Evolutionary conservation across 2,329 filamentous ascomycete species (phyloP), one percentile per base, ranked within the genome.

Genomic region (Cylindrodendrum hubeiense): DNA sequence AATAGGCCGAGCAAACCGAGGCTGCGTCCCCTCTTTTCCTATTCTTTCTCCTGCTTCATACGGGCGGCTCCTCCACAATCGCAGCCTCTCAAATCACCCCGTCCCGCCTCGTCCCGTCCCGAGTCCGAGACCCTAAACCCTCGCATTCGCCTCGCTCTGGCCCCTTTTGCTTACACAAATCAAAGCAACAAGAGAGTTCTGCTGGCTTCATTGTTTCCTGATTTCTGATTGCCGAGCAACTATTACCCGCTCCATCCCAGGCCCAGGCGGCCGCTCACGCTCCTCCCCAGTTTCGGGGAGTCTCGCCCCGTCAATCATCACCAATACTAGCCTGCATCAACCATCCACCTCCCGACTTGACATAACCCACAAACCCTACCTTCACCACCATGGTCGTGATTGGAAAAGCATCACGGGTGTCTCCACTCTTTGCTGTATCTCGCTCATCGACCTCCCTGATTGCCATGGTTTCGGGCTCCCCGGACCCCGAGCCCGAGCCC

Each of bases 331-430:
- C 43, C 21, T 37, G 12, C n/a, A 15, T 33, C 28, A 4, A 39
- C 7, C 52, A 52, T 50, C 52, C 52, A 30, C 51, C 52, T 34
- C 46, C 26, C 30, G 41, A 44, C 53, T 53, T 26, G 53, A 47
- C 60, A 52, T 33, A 61, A 51, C 50, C 26, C 21, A 43, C 52
- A 46, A 49, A 24, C 30, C 56, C 30, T 24, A 50, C 37, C 41
- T 30, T 56, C 12, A 10, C 9, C 54, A 54, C 24, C 34, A 30
- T n/a, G 30, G 30, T 41, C 33, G 24, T 24, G 30, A 61, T 60
- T 52, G 43, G 43, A 28, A 55, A 24, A 24, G 34, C 30, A 51
- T 47, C 46, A 22, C 39, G 22, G 19, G 5, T 26, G 26, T 17
- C 44, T 12, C 52, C 52, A 51, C 52, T 34, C 6, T n/a, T 17